Evolutionary conservation across 2,329 filamentous ascomycete species (phyloP), one percentile per base, ranked within the genome.

Genomic region (Sclerotinia sclerotiorum): DNA sequence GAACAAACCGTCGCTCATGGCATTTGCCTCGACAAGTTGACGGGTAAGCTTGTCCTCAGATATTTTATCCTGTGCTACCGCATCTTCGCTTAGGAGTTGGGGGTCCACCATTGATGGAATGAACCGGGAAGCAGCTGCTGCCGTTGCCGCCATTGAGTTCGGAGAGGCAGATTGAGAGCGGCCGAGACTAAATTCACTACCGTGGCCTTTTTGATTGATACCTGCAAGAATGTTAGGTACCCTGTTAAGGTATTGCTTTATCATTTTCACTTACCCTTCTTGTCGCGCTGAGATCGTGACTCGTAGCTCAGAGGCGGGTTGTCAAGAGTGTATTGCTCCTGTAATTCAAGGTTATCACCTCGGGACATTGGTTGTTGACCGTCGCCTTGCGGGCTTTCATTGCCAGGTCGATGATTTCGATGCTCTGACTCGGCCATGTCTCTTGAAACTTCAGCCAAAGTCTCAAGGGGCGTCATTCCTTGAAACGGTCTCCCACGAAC

Each of bases 381-480:
- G 17, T 68, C 67, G 17, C 66, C 69, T 24, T 65, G 76, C 72
- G 76, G 78, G 73, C 79, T 83, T 78, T 79, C 80, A 73, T 79
- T 83, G 70, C 84, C 76, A 5, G 81, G 82, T 70, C 84, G 80
- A 68, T 82, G 82, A 73, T 86, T 85, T 65, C 83, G 85, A 75
- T 87, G 88, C 74, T 88, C 85, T 69, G 83, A 85, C 21, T 88
- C 82, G 73, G 91, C 90, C 69, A 95, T 87, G 78, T 92, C 91
- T 63, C 92, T 86, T 62, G 93, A 96, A 0, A 94, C 93, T 79
- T 97, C 93, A 44, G 93, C 93, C 29, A 97, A 83, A 6, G 93
- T 93, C 77, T 96, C 92, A 49, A 97, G 83, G 1, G 92, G 91
- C 70, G 92, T 93, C 84, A 72, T 88, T 87, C 72, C 87, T 85